Conservation (phyloP, 495 filamentous ascomycete species). For the Aspergillus asperescens region DNA sequence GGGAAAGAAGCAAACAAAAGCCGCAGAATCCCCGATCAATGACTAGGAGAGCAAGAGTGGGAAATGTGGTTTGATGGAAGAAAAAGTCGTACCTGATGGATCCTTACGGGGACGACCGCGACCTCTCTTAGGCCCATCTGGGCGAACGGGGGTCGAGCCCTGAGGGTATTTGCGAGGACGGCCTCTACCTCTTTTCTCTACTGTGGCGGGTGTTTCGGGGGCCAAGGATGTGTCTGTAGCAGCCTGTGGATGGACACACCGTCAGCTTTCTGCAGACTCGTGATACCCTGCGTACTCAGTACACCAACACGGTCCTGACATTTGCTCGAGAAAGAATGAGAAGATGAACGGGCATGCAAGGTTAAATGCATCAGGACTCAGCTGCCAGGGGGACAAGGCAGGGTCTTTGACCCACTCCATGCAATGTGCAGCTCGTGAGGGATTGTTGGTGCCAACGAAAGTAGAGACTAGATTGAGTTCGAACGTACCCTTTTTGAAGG, state of each 20-base stretch:
- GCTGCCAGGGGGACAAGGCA: no score
- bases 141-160: constrained; percentile 19
- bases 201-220: constrained; percentile 23
- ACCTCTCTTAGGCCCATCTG: constrained; percentile 33
- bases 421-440: no score
- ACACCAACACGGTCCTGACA: no score
- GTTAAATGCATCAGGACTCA: no score
- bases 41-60: not conserved
- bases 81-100: constrained; percentile 12
- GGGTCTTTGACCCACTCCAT: not conserved
- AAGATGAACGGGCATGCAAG: no score
- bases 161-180: constrained; percentile 37
- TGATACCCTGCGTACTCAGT: no score
- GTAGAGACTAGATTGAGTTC: not conserved
- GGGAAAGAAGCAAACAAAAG: not conserved
- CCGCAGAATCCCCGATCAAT: not conserved
- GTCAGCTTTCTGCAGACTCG: constrained; percentile 4
- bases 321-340: no score
- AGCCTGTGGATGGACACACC: not conserved
- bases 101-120: constrained; percentile 39
- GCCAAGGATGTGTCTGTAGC: constrained; percentile 7
- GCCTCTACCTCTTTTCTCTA: constrained; percentile 36
- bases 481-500: constrained; percentile 22
- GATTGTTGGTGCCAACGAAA: no score
- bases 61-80: not conserved